Evolutionary conservation across 106 monocot genomes (phyloP).

Genomic region (Amphibolis antarctica): DNA sequence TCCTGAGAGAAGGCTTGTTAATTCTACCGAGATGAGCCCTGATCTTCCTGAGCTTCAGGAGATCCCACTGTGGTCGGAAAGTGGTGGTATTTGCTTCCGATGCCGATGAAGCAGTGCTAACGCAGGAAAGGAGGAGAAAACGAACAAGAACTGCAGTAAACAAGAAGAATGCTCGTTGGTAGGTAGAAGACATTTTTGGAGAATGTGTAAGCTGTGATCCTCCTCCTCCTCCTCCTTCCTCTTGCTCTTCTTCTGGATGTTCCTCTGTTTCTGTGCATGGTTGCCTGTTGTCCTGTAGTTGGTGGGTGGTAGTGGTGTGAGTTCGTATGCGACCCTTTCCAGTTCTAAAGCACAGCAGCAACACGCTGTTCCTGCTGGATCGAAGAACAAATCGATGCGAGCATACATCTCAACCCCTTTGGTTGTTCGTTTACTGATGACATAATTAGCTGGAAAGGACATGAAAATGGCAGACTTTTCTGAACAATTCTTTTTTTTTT

Average conservation of each 20-base stretch:
- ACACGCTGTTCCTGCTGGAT: too few relatives aligned
- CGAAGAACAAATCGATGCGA: too few relatives aligned
- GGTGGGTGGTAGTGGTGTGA: background rate
- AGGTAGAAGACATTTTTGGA: conserved; percentile 20
- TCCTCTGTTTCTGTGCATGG: conserved; percentile 7
- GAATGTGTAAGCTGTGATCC: conserved; percentile 11
- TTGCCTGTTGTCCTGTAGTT: conserved; percentile 14
- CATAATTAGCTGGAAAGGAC: too few relatives aligned
- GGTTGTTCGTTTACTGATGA: too few relatives aligned
- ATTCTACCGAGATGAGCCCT: conserved; percentile 48
- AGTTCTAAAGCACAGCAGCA: too few relatives aligned
- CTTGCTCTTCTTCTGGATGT: background rate
- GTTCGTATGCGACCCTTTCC: background rate
- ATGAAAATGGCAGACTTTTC: too few relatives aligned
- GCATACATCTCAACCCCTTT: too few relatives aligned
- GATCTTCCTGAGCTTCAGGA: conserved; percentile 35
- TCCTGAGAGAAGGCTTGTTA: conserved; percentile 58
- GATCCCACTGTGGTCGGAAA: conserved; percentile 31
- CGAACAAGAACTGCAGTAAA: conserved; percentile 6
- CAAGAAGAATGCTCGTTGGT: background rate
- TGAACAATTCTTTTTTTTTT: too few relatives aligned
- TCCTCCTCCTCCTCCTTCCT: too few relatives aligned
- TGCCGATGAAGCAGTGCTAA: conserved; percentile 4
- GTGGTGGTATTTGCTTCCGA: conserved; percentile 25
- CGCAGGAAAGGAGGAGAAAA: conserved; percentile 14